Evolutionary conservation across 495 filamentous ascomycete species (phyloP).

Genomic region (Cairneyella variabilis): DNA sequence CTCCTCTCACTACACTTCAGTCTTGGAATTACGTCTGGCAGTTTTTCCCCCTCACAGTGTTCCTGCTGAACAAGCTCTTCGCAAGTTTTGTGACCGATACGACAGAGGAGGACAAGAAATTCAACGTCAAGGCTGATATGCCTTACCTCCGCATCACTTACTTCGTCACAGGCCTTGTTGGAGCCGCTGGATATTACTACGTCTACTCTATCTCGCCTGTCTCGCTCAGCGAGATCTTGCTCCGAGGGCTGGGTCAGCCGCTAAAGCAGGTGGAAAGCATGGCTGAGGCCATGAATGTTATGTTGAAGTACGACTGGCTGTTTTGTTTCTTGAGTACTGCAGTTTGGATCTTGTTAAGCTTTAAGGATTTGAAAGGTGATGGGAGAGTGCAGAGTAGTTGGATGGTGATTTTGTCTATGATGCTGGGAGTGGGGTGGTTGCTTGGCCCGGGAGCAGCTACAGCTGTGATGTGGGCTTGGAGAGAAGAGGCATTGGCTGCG

Average conservation of each 20-base stretch:
- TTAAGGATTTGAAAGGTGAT: conserved; percentile 17
- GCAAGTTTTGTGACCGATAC: conserved; percentile 1
- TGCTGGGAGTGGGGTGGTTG: conserved; percentile 16
- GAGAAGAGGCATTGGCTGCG: conserved; percentile 26
- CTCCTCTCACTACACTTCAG: conserved; percentile 20
- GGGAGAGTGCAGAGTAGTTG: conserved; percentile 1
- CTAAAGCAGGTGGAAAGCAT: background rate
- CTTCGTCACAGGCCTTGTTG: conserved; percentile 2
- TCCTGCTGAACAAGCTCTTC: conserved; percentile 24
- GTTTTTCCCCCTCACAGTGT: conserved; percentile 28
- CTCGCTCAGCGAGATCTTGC: conserved; percentile 13
- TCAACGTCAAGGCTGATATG: conserved; percentile 12
- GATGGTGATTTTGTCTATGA: conserved; percentile 9
- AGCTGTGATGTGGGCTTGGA: conserved; percentile 29
- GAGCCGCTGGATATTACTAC: conserved; percentile 14
- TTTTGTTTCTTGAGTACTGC: conserved; percentile 11
- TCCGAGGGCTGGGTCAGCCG: conserved; percentile 1
- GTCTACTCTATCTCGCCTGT: conserved; percentile 11
- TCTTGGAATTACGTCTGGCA: conserved; percentile 33
- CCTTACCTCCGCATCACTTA: conserved; percentile 21
- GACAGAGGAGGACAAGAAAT: background rate
- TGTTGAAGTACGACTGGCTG: conserved; percentile 11
- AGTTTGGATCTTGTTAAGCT: conserved; percentile 11
- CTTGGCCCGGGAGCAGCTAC: conserved; percentile 27
- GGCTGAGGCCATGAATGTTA: background rate